Percentiles rank a stretch among this genome's conserved stretches.
These are phyloP conservation scores for Nitzschia sp. DNA, from an alignment of 108 stramenopile species.

Conservation along the genomic window DNA sequence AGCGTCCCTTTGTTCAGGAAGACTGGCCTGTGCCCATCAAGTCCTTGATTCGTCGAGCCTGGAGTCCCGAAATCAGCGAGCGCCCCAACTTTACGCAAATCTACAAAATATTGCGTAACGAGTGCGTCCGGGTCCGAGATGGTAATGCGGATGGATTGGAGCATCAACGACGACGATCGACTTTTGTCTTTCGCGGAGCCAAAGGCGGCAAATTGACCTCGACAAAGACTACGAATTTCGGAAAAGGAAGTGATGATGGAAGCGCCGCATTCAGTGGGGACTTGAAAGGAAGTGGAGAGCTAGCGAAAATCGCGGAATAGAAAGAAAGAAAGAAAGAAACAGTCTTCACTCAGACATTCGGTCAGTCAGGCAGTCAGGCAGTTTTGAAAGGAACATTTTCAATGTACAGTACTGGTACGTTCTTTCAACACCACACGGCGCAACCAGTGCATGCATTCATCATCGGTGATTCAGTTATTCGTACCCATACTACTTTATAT, in stretches of 20 bases:
- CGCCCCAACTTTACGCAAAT: conserved; percentile 21
- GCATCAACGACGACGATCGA: conserved; percentile 34
- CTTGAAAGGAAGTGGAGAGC: background rate
- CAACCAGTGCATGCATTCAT: no score
- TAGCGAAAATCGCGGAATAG: background rate
- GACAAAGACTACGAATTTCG: background rate
- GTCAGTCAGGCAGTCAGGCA: no score
- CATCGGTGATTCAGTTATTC: no score
- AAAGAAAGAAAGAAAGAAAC: no score
- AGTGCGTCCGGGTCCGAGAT: conserved; percentile 16
- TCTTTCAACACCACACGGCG: no score
- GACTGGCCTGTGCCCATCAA: conserved; percentile 28
- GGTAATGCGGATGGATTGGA: conserved; percentile 35
- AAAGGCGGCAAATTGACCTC: background rate
- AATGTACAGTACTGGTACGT: no score
- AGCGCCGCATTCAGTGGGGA: no score
- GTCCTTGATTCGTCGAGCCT: conserved; percentile 17
- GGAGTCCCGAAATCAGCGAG: conserved; percentile 13
- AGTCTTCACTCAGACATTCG: no score
- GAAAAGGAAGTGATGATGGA: conserved; percentile 1
- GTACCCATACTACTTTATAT: no score
- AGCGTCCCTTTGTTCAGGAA: conserved; percentile 29
- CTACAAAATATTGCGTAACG: conserved; percentile 19
- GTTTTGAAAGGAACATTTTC: no score
- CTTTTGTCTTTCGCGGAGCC: conserved; percentile 26